Evolutionary conservation across 2,329 filamentous ascomycete species (phyloP), one percentile per base, ranked within the genome.

Genomic region (Monosporascus sp.): DNA sequence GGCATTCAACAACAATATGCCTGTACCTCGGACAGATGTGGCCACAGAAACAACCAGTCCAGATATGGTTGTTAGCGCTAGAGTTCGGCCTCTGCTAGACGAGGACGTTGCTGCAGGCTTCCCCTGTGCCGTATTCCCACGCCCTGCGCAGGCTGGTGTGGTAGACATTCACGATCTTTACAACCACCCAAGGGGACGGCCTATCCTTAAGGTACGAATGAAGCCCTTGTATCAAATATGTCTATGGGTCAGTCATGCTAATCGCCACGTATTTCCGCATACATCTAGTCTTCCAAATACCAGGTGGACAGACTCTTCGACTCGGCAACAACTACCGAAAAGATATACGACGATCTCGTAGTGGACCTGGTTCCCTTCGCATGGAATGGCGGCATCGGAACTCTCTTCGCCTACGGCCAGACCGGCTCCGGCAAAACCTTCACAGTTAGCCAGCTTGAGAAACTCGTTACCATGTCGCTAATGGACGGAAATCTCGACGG

Each of bases 321-420:
- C 5, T 57, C 70, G 0, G 60, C 71, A 0, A 49, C 65, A 6
- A 63, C 66, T 0, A 76, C 75, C 0, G 63, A 73, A 7, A 55
- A 65, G 4, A 69, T 79, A 41, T 78, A 78, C 60, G 55, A 70
- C 2, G 65, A 71, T 7, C 59, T 74, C 1, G 68, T 78, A 5
- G 58, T 67, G 35, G 68, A 71, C 11, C 66, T 79, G 11, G 68
- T 79, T 14, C 70, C 74, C 0, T 77, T 70, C 67, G 73, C 72
- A 0, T 76, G 73, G 73, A 58, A 67, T 22, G 77, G 78, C 14
- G 74, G 76, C 18, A 69, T 78, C 22, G 71, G 71, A 17, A 79
- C 77, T n/a, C 61, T 79, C 37, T 77, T 78, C 46, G 74, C 73
- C 37, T 77, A 78, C 44, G 75, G 76, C 9, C 76, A 78, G 56